These are phyloP conservation scores for Catenaria anguillulae DNA, from an alignment of 371 early-diverging fungal species.

Conservation along the genomic window DNA sequence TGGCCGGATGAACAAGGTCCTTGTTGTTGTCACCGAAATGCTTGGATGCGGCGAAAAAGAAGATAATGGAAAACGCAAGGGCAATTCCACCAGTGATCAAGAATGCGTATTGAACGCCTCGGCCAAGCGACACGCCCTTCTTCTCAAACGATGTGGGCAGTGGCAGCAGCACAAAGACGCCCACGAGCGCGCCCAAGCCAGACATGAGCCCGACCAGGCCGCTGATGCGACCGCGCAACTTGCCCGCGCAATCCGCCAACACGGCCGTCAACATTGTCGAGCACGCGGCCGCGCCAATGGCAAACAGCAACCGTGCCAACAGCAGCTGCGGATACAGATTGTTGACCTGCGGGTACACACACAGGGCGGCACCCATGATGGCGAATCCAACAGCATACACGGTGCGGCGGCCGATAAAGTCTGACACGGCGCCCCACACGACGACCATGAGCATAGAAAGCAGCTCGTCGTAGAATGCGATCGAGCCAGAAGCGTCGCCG, in stretches of 20 bases:
- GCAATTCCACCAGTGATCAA: conserved; percentile 16
- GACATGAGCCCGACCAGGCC: conserved; percentile 23
- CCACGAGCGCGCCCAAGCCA: conserved; percentile 27
- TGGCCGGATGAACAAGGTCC: too few relatives aligned
- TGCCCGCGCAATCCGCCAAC: conserved; percentile 21
- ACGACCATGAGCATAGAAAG: conserved; percentile 24
- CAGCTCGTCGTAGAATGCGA: conserved; percentile 48
- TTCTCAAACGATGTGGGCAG: conserved; percentile 20
- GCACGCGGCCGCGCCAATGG: conserved; percentile 50
- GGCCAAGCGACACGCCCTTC: conserved; percentile 1
- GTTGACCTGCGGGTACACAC: conserved; percentile 25
- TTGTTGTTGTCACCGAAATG: neutral
- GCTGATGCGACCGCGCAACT: conserved; percentile 20
- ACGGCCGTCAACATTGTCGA: conserved; percentile 45
- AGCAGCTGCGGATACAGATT: conserved; percentile 32
- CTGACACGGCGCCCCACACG: conserved; percentile 42
- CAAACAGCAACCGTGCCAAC: conserved; percentile 37
- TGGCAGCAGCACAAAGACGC: conserved; percentile 24
- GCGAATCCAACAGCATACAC: conserved; percentile 36
- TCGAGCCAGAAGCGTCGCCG: conserved; percentile 24
- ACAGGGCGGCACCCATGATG: conserved; percentile 34
- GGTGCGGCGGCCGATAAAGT: conserved; percentile 27
- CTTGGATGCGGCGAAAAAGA: conserved; percentile 10
- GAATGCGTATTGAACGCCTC: conserved; percentile 19
- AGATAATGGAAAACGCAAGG: conserved; percentile 10